phyloP scores from a whole-genome alignment of 192 early-diverging fungal genomes.

The Backusella tarrabulga region DNA sequence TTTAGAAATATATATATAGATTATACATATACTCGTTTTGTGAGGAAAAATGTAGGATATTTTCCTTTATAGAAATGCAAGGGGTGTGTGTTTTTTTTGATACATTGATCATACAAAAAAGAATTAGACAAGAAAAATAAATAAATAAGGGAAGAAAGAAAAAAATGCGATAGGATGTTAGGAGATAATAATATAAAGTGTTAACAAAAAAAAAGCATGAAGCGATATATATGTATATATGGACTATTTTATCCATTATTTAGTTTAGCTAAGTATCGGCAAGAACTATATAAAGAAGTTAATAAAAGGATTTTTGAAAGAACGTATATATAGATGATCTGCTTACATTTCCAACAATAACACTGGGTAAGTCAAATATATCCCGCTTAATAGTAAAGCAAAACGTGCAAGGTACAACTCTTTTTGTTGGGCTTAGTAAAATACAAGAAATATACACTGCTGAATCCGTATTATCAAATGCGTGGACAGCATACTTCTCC shows the following conservation, averaged over 20 bases:
- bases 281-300: conserved; percentile 16
- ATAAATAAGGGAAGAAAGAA: not conserved
- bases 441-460: conserved; percentile 89
- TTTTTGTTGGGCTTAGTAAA: conserved; percentile 66
- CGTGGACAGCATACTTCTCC: conserved; percentile 89
- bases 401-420: conserved; percentile 82
- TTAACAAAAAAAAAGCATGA: not conserved
- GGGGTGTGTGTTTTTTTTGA: not conserved
- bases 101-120: not conserved
- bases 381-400: conserved; percentile 97
- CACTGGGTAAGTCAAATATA: conserved; percentile 93
- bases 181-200: not conserved
- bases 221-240: not conserved
- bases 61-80: not conserved
- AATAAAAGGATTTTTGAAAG: not conserved
- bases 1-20: not conserved
- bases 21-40: not conserved
- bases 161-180: not conserved
- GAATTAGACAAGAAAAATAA: not conserved
- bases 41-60: not conserved
- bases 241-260: not conserved
- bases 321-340: not conserved
- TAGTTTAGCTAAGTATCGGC: conserved; percentile 28
- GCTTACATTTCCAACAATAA: conserved; percentile 71
- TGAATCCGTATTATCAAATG: conserved; percentile 91